Base-by-base conservation (phyloP, 2,329 filamentous ascomycete genomes). In the Uncinocarpus reesii region DNA sequence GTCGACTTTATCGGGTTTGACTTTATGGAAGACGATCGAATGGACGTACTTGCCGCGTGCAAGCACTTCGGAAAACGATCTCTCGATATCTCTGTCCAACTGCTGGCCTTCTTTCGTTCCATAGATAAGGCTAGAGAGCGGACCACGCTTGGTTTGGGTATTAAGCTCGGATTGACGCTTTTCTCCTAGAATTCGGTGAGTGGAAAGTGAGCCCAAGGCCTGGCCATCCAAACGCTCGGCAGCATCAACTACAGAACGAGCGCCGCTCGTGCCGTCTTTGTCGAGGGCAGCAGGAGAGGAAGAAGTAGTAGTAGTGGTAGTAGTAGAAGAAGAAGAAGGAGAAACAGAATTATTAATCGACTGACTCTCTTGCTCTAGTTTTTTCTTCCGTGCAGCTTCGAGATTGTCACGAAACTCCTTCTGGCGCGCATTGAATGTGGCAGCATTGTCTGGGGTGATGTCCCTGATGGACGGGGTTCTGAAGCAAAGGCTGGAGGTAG, bases 31-130 rank as follows among this genome's bases (percentile, higher is more conserved):
- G 51, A 95, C 88, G 65, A 98, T 95, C 40, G 88, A 93, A 69
- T 98, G 92, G 47, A 98, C 89, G 62, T 98, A 98, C 72, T 98
- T 98, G 62, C 92, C 92, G 56, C 92, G 79, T 20, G 92, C 92
- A 38, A 98, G 74, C 37, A 96, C 86, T 67, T 95, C 89, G 44
- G 86, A 93, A 71, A 96, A 98, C 64, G 86, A 93, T 50, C 89
- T 82, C 71, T 96, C 88, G 62, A 98, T 90, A 70, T 96, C 90
- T 55, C 86, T 84, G 62, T 98, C 92, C 65, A 95, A 79, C 71
- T 95, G 85, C 53, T 89, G 81, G 26, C 89, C 92, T 69, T 96
- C 90, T 62, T 92, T 88, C 11, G 92, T 98, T 61, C 92, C 92
- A 69, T 98, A 96, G 63, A 98, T 94, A 58, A 98, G 79, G 58